Evolutionary conservation across 768 basidiomycete genomes (phyloP).

Genomic region (Pleurotus platypus): DNA sequence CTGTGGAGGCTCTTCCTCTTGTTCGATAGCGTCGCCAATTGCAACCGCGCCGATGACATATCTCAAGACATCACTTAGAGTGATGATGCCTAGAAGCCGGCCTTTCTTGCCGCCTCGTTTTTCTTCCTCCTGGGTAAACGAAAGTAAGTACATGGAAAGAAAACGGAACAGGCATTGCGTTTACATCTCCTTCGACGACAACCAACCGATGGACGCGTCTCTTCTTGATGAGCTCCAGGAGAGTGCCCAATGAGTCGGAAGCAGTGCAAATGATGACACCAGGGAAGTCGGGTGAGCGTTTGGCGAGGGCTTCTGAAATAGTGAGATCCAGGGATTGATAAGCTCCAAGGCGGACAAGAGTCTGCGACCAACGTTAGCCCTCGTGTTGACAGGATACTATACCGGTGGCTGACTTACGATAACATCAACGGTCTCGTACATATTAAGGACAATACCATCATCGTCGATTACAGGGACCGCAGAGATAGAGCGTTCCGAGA

Average conservation of each 20-base stretch:
- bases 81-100: conserved; percentile 80
- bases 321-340: conserved; percentile 96
- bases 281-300: conserved; percentile 92
- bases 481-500: conserved; percentile 91
- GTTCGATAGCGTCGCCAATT: conserved; percentile 42
- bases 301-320: conserved; percentile 86
- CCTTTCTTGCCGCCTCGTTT: conserved; percentile 78
- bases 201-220: conserved; percentile 92
- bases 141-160: neutral
- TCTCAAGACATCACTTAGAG: conserved; percentile 82
- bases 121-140: conserved; percentile 64
- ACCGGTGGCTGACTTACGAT: conserved; percentile 59
- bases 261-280: conserved; percentile 96
- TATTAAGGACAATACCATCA: conserved; percentile 88
- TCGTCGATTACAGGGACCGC: conserved; percentile 96
- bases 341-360: conserved; percentile 88
- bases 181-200: conserved; percentile 88
- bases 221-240: conserved; percentile 89
- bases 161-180: conserved; percentile 15
- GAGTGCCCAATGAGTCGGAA: conserved; percentile 84
- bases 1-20: conserved; percentile 15
- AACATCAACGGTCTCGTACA: conserved; percentile 99
- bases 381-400: no score
- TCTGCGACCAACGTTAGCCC: conserved; percentile 44
- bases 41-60: conserved; percentile 73